Conservation (phyloP, 2,329 filamentous ascomycete genomes). For the Paraconiothyrium sp. region DNA sequence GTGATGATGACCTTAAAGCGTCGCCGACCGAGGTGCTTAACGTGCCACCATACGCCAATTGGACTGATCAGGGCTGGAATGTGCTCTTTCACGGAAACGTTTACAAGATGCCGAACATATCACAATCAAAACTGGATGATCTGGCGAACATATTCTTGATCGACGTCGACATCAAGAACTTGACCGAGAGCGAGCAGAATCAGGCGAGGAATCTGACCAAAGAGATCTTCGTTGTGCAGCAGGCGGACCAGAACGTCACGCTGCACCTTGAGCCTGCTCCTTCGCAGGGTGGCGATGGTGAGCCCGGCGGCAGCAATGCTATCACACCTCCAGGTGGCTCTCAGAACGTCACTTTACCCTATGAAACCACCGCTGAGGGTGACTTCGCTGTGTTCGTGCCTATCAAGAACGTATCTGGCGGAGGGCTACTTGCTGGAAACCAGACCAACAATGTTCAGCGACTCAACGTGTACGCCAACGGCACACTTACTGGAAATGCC, state of each 20-base stretch:
- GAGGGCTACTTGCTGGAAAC: slow-evolving; percentile 68
- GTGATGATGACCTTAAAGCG: slow-evolving; percentile 66
- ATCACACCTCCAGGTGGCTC: slow-evolving; percentile 66
- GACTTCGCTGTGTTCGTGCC: slow-evolving; percentile 78
- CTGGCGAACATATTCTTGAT: slow-evolving; percentile 77
- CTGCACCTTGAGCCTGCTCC: slow-evolving; percentile 69
- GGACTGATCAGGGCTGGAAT: slow-evolving; percentile 80
- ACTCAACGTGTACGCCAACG: slow-evolving; percentile 73
- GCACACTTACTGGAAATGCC: slow-evolving; percentile 73
- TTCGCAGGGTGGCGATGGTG: slow-evolving; percentile 62
- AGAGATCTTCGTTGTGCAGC: slow-evolving; percentile 79
- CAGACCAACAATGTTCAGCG: slow-evolving; percentile 71
- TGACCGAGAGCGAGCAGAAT: slow-evolving; percentile 67
- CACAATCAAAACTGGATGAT: slow-evolving; percentile 70
- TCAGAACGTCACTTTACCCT: slow-evolving; percentile 71
- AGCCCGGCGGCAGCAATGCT: slow-evolving; percentile 60
- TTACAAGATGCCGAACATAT: slow-evolving; percentile 79
- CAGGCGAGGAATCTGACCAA: slow-evolving; percentile 79
- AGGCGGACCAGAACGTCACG: slow-evolving; percentile 69
- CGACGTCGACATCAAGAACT: slow-evolving; percentile 67
- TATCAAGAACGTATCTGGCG: slow-evolving; percentile 66
- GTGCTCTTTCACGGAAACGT: slow-evolving; percentile 80
- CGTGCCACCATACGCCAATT: slow-evolving; percentile 74
- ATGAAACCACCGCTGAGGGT: slow-evolving; percentile 71
- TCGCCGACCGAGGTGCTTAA: slow-evolving; percentile 76